Conservation (phyloP, 1,284 basidiomycete genomes). For the Trichosporon asahii region DNA sequence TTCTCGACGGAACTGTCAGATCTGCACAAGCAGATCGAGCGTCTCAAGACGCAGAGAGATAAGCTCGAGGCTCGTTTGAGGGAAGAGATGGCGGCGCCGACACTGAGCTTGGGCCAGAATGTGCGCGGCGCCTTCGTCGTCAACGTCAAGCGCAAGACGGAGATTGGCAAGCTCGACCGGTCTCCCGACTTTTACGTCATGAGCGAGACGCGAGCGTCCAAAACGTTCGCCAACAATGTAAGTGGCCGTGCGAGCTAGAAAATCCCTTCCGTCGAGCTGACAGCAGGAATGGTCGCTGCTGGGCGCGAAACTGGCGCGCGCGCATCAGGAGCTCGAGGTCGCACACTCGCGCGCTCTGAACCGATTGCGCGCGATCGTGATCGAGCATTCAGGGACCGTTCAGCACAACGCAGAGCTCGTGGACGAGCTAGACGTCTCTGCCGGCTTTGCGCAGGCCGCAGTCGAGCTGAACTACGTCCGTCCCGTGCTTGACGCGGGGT, state of each 20-base stretch:
- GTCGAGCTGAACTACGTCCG: conserved; percentile 71
- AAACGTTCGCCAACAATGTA: conserved; percentile 68
- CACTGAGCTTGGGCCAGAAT: conserved; percentile 13
- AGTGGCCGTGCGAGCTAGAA: conserved; percentile 13
- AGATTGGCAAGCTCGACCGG: conserved; percentile 54
- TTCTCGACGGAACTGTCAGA: conserved; percentile 62
- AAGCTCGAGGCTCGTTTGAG: conserved; percentile 35
- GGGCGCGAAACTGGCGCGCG: conserved; percentile 63
- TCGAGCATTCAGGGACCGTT: conserved; percentile 58
- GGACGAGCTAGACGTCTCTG: conserved; percentile 83
- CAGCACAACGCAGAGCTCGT: conserved; percentile 73
- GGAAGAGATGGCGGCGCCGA: conserved; percentile 56
- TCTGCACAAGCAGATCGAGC: conserved; percentile 55
- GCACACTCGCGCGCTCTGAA: conserved; percentile 72
- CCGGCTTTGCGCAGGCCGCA: conserved; percentile 79
- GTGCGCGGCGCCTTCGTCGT: conserved; percentile 19
- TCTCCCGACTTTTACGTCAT: conserved; percentile 31
- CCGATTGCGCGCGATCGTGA: conserved; percentile 66
- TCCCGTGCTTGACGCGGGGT: conserved; percentile 71
- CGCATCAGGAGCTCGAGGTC: conserved; percentile 57
- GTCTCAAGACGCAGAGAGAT: conserved; percentile 27
- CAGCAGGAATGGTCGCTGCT: conserved; percentile 64
- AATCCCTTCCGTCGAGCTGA: no score
- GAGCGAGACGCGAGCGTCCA: conserved; percentile 35
- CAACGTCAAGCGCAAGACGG: conserved; percentile 49